Evolutionary conservation across 805 yeast species (phyloP).

Genomic region (Candida glaebosa): DNA sequence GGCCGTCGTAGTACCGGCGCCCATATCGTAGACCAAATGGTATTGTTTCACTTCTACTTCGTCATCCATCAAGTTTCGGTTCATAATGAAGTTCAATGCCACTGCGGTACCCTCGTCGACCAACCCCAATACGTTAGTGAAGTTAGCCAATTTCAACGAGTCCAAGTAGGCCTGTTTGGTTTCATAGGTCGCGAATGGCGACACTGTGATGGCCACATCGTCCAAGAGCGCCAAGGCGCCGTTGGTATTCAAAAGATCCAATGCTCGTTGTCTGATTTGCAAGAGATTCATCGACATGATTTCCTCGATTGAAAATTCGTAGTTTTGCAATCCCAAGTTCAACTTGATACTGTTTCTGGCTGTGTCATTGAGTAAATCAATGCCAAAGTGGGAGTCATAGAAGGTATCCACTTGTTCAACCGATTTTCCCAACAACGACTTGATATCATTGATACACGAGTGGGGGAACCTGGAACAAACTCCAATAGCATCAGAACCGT

Average conservation of each 20-base stretch:
- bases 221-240: conserved; percentile 48
- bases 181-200: conserved; percentile 61
- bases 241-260: conserved; percentile 52
- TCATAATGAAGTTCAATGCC: conserved; percentile 74
- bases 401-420: conserved; percentile 51
- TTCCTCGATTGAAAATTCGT: conserved; percentile 61
- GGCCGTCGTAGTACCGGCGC: conserved; percentile 88
- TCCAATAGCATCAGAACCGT: conserved; percentile 72
- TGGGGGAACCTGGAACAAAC: conserved; percentile 72
- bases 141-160: conserved; percentile 66
- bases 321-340: conserved; percentile 29
- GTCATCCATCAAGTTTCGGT: conserved; percentile 36
- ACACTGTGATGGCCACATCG: conserved; percentile 74
- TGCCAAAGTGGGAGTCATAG: conserved; percentile 57
- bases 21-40: conserved; percentile 82
- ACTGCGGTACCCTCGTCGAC: conserved; percentile 93
- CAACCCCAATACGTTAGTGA: conserved; percentile 55
- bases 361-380: conserved; percentile 37
- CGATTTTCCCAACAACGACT: conserved; percentile 66
- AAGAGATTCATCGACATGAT: conserved; percentile 76
- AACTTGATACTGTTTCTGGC: conserved; percentile 52
- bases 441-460: conserved; percentile 61
- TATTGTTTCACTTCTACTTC: conserved; percentile 41
- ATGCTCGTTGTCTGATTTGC: conserved; percentile 64
- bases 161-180: conserved; percentile 73